A percentile compares a stretch with the other conserved stretches of the same genome.
phyloP scores from a whole-genome alignment of 1,139 yeast species.

The Saccharomyces hybrid region DNA sequence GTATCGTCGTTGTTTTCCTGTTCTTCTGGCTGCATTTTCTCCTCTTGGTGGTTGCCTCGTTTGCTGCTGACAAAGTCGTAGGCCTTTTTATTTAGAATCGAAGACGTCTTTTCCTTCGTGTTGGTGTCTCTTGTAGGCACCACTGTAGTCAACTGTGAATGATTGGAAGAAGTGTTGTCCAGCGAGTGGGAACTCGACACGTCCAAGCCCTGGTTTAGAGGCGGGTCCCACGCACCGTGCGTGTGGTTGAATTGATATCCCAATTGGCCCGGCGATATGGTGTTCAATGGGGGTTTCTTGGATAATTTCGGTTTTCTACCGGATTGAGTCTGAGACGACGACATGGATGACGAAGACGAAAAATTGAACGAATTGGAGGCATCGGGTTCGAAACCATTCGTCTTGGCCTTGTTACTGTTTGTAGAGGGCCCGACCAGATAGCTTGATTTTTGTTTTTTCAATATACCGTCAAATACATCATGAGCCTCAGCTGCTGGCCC shows the following conservation, averaged over 20 bases:
- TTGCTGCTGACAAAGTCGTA: neutral
- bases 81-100: neutral
- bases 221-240: constrained; percentile 27
- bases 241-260: constrained; percentile 25
- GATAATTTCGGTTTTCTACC: neutral
- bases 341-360: constrained; percentile 1
- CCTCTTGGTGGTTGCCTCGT: neutral
- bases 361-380: neutral
- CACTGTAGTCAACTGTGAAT: constrained; percentile 2
- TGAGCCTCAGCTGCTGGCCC: constrained; percentile 25
- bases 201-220: constrained; percentile 15
- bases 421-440: constrained; percentile 9
- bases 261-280: constrained; percentile 21
- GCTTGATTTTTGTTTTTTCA: constrained; percentile 21
- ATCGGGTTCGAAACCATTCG: neutral
- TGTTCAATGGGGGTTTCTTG: neutral
- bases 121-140: neutral
- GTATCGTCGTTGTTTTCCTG: constrained; percentile 14
- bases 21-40: neutral
- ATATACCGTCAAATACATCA: constrained; percentile 22
- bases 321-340: constrained; percentile 3
- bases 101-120: neutral
- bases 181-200: constrained; percentile 20
- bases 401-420: neutral
- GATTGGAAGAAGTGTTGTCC: constrained; percentile 11